Conservation (phyloP, 2,329 filamentous ascomycete genomes). For the Aspergillus fumigatus region DNA sequence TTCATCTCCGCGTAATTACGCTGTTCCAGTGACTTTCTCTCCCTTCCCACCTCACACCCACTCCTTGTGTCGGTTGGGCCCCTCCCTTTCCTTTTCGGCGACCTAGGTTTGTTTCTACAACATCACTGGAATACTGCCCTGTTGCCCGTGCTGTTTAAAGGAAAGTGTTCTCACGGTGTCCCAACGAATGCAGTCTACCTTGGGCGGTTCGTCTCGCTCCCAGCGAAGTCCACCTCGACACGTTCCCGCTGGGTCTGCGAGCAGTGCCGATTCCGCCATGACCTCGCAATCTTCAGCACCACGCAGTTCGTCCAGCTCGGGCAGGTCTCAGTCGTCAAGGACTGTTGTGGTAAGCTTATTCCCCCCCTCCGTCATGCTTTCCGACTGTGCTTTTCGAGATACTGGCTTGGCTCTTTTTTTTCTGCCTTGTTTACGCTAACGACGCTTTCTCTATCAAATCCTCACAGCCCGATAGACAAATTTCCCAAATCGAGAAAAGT, state of each 20-base stretch:
- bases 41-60: conserved; percentile 1
- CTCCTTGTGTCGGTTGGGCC: neutral
- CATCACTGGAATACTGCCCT: neutral
- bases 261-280: conserved; percentile 41
- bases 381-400: neutral
- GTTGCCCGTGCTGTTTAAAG: neutral
- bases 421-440: conserved; percentile 1
- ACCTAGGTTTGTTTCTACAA: neutral
- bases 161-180: conserved; percentile 2
- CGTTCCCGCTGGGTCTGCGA: conserved; percentile 38
- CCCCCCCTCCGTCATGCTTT: neutral
- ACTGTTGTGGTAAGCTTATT: conserved; percentile 54
- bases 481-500: conserved; percentile 98
- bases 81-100: neutral
- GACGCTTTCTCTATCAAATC: conserved; percentile 6
- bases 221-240: conserved; percentile 46
- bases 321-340: conserved; percentile 54
- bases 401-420: neutral
- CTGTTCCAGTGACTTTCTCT: neutral
- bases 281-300: conserved; percentile 58
- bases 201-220: conserved; percentile 25
- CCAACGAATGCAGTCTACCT: conserved; percentile 20
- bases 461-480: conserved; percentile 62
- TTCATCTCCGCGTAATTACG: neutral
- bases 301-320: conserved; percentile 63